phyloP scores from a whole-genome alignment of 2,329 filamentous ascomycete genomes.

The Tolypocladium album region DNA sequence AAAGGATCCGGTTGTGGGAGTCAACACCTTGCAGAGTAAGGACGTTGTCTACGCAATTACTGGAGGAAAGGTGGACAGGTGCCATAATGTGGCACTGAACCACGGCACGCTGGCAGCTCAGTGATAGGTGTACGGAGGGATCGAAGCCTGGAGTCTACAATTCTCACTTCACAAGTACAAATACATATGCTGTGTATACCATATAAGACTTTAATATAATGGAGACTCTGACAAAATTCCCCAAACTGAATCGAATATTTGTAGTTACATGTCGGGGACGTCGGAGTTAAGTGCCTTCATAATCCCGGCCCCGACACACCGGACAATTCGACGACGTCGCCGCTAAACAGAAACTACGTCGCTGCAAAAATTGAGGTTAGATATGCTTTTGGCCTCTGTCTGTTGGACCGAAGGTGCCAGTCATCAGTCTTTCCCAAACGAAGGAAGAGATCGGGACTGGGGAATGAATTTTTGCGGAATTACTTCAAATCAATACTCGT shows the following conservation, averaged over 20 bases:
- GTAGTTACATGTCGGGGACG: too few species aligned
- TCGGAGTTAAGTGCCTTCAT: too few species aligned
- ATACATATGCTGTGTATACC: neutral
- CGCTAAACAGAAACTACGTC: too few species aligned
- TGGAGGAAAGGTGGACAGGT: constrained; percentile 11
- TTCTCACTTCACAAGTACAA: neutral
- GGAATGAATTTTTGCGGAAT: too few species aligned
- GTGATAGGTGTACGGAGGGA: neutral
- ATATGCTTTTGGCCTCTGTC: too few species aligned
- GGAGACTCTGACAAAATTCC: too few species aligned
- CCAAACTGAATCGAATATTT: too few species aligned
- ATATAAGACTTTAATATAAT: neutral
- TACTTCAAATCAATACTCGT: neutral
- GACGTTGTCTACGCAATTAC: constrained; percentile 15
- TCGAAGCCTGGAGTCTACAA: neutral
- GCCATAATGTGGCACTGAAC: constrained; percentile 1
- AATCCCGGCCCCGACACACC: too few species aligned
- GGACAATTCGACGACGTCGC: too few species aligned
- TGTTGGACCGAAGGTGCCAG: too few species aligned
- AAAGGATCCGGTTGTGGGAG: constrained; percentile 10
- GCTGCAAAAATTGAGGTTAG: too few species aligned
- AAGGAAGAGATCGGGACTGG: too few species aligned
- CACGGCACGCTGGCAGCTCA: neutral
- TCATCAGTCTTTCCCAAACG: neutral
- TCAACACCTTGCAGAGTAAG: constrained; percentile 10